Evolutionary conservation across 148 eudicot species (phyloP), one percentile per base, ranked within the genome.

Genomic region (Camellia japonica): DNA sequence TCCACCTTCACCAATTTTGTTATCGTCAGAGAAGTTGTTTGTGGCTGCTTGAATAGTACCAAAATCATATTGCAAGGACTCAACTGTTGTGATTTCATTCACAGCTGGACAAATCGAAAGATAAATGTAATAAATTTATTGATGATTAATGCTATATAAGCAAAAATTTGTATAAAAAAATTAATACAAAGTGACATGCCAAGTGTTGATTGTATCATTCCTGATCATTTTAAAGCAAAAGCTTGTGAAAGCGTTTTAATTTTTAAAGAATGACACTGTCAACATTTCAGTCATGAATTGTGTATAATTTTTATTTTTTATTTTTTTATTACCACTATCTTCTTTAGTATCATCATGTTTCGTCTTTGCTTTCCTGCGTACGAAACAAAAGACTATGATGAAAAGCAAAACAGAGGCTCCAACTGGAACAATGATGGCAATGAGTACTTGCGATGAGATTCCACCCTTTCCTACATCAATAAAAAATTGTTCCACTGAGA

Each of bases 1-100:
- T 62, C 77, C 77, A 64, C 82, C 82, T 73, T 38, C 71, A 43
- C 82, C 82, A 38, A 80, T 52, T 54, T 51, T 52, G 20, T 80
- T 80, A 23, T n/a, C 54, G 5, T 73, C 78, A 0, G 77, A 74
- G n/a, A 74, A 74, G 66, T 74, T 59, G 18, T 74, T 59, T 41
- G 77, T 59, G 77, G 77, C 77, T 41, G 67, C 51, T 74, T 42
- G 7, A 74, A 74, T 43, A 3, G 52, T 42, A 51, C 16, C 66
- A 38, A 74, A 42, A n/a, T 43, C 52, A 59, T 59, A 74, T 59
- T 74, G 77, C 66, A 74, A 74, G 18, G 77, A 74, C 15, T 74
- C 7, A 12, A 59, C 66, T 58, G 5, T 52, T 41, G 51, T 16
- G 5, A 74, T 74, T 20, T 58, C 77, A 59, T 43, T 60, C 30